Base-by-base conservation (phyloP, 108 stramenopile species). In the Skeletonema marinoi region DNA sequence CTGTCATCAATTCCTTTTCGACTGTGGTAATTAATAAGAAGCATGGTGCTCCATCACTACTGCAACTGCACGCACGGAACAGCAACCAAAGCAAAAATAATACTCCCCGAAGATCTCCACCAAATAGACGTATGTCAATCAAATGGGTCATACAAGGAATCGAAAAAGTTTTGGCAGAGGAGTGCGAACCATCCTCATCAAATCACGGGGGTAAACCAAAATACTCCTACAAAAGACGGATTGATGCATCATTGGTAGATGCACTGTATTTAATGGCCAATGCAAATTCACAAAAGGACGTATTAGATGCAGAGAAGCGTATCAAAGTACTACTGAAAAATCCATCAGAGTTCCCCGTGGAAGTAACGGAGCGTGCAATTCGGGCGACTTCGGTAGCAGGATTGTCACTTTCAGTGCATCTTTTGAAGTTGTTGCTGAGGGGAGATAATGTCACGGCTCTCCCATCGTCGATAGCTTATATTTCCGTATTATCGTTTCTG, bases 381-480 rank as follows among this genome's bases (percentile, higher is more conserved):
- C 86, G 85, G 61, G 92, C 85, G 13, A 67, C 85, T 2, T 86
- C 89, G 29, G 29, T 88, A 66, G 70, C 84, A 1, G 93, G 90
- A 8, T 69, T 91, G n/a, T n/a, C 82, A n/a, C 29, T 86, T 21
- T 87, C 89, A 30, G 61, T 76, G 11, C 68, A 71, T 29, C 59
- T 87, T 8, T 67, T 91, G 10, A 35, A 71, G 13, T n/a, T 70
- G 17, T 17, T 83, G 62, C 60, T 90, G 13, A 32, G 50, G 21
- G 19, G 32, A 19, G 46, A 87, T 14, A 10, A 67, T n/a, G 44
- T 46, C 17, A 39, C 66, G 19, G 46, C 25, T 17, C 30, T 86
- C 30, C 88, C 89, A 21, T 75, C 85, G 4, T 36, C 65, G 33
- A 88, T 86, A 30, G 73, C 80, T 0, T 88, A 89, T 35, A 82